Evolutionary conservation across 208 protist genomes (phyloP), one percentile per base, ranked within the genome.

Genomic region (Lotmaria passim): DNA sequence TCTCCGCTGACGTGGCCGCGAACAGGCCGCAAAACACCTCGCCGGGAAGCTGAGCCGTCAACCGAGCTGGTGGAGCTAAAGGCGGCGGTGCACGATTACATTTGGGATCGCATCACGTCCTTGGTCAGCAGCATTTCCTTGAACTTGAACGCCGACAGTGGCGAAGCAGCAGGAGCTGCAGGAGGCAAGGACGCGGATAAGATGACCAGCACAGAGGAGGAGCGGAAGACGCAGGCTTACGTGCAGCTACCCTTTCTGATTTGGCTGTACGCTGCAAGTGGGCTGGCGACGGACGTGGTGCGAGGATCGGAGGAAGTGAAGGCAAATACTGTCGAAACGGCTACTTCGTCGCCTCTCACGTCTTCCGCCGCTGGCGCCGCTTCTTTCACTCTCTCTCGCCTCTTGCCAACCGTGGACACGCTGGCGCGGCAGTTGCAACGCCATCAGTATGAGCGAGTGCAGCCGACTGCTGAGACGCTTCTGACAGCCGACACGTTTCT

Each of bases 381-480:
- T 2, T 31, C 53, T 19, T 10, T 67, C 43, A 60, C 63, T 2
- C 51, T 69, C 7, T 2, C 63, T 3, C 41, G 67, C 10, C 63
- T 77, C 23, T 26, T 77, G 48, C 71, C 71, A 5, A 67, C 39
- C 0, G 63, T 71, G 10, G 71, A 77, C 36, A 77, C 63, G 14
- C 59, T 77, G 46, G 71, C 71, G 47, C 53, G 71, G 11, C 71
- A 77, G 62, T n/a, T 69, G 46, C 71, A 70, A 57, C 63, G 63
- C 8, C 63, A 34, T 0, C 56, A 70, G 63, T 77, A 71, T 33
- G 48, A 71, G 31, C 63, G 71, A 10, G 56, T 61, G 31, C 57
- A 65, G 30, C 41, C 71, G 21, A 71, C 63, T 0, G 30, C 47
- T 2, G 71, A 70, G 63, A 55, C 63, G 39, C 38, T 67, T 12